phyloP scores from a whole-genome alignment of 148 eudicot genomes.

The Rhododendron williamsianum region DNA sequence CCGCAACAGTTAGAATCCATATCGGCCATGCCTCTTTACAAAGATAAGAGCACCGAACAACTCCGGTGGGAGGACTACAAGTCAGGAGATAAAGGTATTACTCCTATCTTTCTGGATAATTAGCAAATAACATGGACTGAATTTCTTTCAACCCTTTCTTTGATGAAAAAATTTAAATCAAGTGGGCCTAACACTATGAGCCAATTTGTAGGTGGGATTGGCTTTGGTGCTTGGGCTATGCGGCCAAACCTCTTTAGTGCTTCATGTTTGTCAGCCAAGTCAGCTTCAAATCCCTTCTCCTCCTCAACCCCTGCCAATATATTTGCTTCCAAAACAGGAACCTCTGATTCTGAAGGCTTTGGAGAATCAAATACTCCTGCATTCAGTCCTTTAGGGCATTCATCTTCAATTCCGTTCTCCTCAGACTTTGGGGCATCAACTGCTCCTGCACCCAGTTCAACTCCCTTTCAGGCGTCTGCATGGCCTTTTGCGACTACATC shows the following conservation, averaged over 20 bases:
- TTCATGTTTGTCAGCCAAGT: neutral
- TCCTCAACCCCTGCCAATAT: neutral
- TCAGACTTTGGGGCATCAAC: neutral
- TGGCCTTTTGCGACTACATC: neutral
- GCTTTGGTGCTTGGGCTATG: neutral
- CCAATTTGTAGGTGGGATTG: constrained; percentile 3
- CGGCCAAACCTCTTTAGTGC: neutral
- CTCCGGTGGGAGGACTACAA: constrained; percentile 3
- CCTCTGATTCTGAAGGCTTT: neutral
- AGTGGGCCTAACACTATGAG: neutral
- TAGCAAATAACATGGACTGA: neutral
- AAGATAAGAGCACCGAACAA: neutral
- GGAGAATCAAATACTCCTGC: neutral
- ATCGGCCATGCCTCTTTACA: neutral
- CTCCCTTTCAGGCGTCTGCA: neutral
- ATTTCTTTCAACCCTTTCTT: neutral
- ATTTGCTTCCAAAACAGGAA: neutral
- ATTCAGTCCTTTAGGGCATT: neutral
- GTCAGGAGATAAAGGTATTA: neutral
- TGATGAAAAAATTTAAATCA: neutral
- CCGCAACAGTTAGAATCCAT: neutral
- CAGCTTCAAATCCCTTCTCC: neutral
- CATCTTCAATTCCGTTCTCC: neutral
- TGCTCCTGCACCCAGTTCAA: neutral
- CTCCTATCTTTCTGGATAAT: neutral